Conservation (phyloP, 495 filamentous ascomycete species). For the Neurospora sp. region DNA sequence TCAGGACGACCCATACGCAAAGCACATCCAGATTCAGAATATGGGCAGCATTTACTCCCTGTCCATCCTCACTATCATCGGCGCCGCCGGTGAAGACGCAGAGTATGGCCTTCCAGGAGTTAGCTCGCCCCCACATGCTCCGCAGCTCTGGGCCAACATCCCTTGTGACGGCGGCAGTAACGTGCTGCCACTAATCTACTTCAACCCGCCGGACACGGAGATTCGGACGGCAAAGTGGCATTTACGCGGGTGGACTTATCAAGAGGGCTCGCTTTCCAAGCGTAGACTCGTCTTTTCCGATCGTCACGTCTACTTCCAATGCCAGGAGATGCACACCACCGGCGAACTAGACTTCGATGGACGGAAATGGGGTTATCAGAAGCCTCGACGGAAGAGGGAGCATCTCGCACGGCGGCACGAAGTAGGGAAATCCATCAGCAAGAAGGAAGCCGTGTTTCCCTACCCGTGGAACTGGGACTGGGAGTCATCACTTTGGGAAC, state of each 20-base stretch:
- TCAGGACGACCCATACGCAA: constrained; percentile 5
- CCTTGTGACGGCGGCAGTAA: not conserved
- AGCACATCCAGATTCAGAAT: constrained; percentile 15
- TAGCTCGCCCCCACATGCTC: not conserved
- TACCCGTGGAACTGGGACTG: not conserved
- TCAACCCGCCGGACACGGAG: not conserved
- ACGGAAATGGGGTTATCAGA: not conserved
- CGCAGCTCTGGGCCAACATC: not conserved
- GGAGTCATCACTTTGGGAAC: not conserved
- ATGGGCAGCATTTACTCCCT: constrained; percentile 22
- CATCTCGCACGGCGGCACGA: not conserved
- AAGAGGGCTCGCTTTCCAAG: constrained; percentile 26
- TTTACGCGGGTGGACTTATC: constrained; percentile 33
- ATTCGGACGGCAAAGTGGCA: constrained; percentile 20
- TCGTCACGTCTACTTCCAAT: constrained; percentile 28
- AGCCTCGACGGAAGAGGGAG: not conserved
- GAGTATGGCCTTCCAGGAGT: constrained; percentile 23
- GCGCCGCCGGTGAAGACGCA: constrained; percentile 15
- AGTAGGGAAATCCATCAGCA: not conserved
- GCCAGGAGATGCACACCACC: constrained; percentile 9
- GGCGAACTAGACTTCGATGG: not conserved
- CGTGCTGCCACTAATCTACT: not conserved
- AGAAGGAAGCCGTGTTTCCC: not conserved
- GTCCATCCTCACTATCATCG: constrained; percentile 18
- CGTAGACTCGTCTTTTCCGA: constrained; percentile 14